Conservation (phyloP, 768 basidiomycete genomes). For the Russula sp. region DNA sequence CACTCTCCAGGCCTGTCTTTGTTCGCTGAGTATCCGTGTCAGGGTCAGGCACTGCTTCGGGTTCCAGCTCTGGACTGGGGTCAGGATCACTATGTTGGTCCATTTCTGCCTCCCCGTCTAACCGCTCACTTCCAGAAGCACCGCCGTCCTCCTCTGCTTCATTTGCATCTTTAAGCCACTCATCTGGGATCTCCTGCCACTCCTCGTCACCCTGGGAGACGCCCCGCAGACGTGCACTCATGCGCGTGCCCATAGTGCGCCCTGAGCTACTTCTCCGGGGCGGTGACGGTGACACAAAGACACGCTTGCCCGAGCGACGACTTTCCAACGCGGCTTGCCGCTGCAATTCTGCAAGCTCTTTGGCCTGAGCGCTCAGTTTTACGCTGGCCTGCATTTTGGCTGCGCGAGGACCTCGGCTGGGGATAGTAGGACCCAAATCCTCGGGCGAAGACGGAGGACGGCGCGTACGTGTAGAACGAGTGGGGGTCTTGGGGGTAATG, state of each 20-base stretch:
- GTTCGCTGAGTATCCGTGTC: conserved; percentile 12
- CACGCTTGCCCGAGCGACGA: conserved; percentile 18
- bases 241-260: conserved; percentile 46
- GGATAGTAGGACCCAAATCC: conserved; percentile 21
- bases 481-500: conserved; percentile 3
- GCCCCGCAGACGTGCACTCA: conserved; percentile 61
- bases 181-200: conserved; percentile 76
- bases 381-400: conserved; percentile 68
- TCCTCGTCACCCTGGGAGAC: conserved; percentile 37
- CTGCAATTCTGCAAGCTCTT: conserved; percentile 56
- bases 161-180: conserved; percentile 46
- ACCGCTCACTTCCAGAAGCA: conserved; percentile 18
- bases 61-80: conserved; percentile 7
- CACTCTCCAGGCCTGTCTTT: conserved; percentile 55
- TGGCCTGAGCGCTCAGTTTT: conserved; percentile 61
- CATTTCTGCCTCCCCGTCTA: conserved; percentile 21
- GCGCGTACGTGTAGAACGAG: conserved; percentile 9
- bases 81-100: conserved; percentile 2
- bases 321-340: conserved; percentile 37
- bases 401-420: conserved; percentile 45
- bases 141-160: conserved; percentile 18
- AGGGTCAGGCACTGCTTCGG: conserved; percentile 22
- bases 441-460: conserved; percentile 1
- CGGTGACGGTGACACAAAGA: conserved; percentile 7
- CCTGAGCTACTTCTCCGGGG: conserved; percentile 24